phyloP scores from a whole-genome alignment of 176 grass and related monocot genomes.

The Saccharum spontaneum region DNA sequence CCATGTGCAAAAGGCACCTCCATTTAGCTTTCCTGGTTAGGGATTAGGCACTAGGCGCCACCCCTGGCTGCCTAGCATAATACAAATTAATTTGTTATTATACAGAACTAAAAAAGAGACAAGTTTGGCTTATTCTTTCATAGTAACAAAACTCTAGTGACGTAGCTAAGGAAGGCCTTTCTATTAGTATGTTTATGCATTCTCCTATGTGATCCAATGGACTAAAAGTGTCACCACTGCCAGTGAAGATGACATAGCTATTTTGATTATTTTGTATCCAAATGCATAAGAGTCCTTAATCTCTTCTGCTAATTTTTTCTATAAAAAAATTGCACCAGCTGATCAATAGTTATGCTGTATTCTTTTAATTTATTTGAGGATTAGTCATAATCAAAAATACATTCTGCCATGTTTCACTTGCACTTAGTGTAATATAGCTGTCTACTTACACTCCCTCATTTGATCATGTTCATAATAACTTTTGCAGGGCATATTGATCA shows the following conservation, averaged over 20 bases:
- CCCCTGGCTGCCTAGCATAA: neutral
- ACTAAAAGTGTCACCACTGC: neutral
- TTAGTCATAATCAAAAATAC: neutral
- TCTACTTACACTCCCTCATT: constrained; percentile 11
- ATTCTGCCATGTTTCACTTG: constrained; percentile 6
- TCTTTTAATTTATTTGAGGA: neutral
- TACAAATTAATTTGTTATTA: neutral
- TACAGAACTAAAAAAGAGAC: neutral
- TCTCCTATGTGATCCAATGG: neutral
- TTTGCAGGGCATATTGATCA: constrained; percentile 94
- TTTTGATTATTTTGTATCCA: constrained; percentile 10
- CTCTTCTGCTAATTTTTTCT: neutral
- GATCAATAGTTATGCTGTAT: neutral
- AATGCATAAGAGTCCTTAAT: neutral
- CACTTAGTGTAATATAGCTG: neutral
- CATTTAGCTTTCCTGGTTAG: neutral
- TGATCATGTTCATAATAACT: constrained; percentile 29
- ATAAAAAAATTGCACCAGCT: neutral
- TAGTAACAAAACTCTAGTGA: neutral
- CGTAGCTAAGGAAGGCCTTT: neutral
- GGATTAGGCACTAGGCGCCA: neutral
- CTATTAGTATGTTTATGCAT: neutral
- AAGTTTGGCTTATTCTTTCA: neutral
- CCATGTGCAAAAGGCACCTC: neutral
- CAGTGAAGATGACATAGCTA: neutral